Conservation (phyloP, 2,329 filamentous ascomycete species). For the Elsinoe fawcettii region DNA sequence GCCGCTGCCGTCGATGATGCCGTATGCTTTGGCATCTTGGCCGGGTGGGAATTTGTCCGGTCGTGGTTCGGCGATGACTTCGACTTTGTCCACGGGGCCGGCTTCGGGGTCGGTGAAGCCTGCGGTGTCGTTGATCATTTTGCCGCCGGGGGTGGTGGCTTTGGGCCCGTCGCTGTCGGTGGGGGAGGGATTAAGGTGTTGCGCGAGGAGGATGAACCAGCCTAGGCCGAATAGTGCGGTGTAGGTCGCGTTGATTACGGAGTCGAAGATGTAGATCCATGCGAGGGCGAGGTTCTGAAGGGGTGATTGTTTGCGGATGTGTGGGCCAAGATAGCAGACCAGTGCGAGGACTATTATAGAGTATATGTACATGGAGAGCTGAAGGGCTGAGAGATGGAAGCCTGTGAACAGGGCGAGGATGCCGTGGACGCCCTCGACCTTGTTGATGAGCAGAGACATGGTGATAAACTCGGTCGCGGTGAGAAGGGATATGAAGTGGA, state of each 20-base stretch:
- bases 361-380: constrained; percentile 88
- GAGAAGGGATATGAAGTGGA: constrained; percentile 77
- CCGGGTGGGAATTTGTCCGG: constrained; percentile 39
- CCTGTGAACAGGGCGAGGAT: constrained; percentile 83
- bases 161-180: constrained; percentile 20
- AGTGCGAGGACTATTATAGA: constrained; percentile 63
- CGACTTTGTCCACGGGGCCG: constrained; percentile 49
- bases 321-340: constrained; percentile 63
- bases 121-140: constrained; percentile 53
- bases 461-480: constrained; percentile 81
- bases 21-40: constrained; percentile 48
- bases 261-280: constrained; percentile 79
- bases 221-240: constrained; percentile 72
- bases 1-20: constrained; percentile 30
- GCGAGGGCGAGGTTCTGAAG: constrained; percentile 74
- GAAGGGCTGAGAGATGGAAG: constrained; percentile 70
- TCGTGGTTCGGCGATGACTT: constrained; percentile 42
- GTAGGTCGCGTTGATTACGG: constrained; percentile 70
- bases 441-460: constrained; percentile 79
- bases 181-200: constrained; percentile 41
- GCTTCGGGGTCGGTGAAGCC: constrained; percentile 58
- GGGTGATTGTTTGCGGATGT: constrained; percentile 70
- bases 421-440: constrained; percentile 83
- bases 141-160: constrained; percentile 37
- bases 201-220: constrained; percentile 73